A percentile compares a stretch with the other conserved stretches of the same genome.
phyloP scores from a whole-genome alignment of 1,284 basidiomycete genomes.

The Rhodotorula sp. region DNA sequence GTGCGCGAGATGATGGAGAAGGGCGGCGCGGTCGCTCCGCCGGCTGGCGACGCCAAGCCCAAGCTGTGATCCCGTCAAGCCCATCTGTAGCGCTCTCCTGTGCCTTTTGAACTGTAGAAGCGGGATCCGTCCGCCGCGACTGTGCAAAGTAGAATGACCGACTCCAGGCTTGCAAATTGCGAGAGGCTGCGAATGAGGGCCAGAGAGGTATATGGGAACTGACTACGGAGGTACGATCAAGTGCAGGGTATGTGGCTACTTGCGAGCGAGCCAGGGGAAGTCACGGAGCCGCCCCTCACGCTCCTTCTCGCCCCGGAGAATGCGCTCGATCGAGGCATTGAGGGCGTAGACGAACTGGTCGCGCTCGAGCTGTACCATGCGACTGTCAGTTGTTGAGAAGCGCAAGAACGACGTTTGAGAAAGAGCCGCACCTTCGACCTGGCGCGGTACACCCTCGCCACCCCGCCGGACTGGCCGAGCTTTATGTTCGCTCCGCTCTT shows the following conservation, averaged over 20 bases:
- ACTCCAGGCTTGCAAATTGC: neutral
- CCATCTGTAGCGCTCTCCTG: neutral
- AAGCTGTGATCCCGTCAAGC: conserved; percentile 28
- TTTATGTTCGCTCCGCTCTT: conserved; percentile 18
- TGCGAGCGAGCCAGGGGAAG: conserved; percentile 34
- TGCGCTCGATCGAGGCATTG: conserved; percentile 37
- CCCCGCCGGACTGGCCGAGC: conserved; percentile 28
- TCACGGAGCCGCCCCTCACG: conserved; percentile 38
- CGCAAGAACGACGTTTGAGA: neutral
- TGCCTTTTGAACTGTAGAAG: neutral
- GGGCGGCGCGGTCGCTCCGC: conserved; percentile 36
- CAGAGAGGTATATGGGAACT: too few species aligned
- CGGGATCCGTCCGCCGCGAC: neutral
- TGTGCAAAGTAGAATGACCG: too few species aligned
- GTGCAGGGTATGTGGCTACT: neutral
- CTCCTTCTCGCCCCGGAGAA: conserved; percentile 30
- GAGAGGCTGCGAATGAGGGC: too few species aligned
- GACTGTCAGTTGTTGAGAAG: neutral
- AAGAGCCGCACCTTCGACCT: conserved; percentile 39
- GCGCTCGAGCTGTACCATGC: conserved; percentile 28
- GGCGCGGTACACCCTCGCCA: conserved; percentile 32
- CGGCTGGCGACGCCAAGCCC: conserved; percentile 42
- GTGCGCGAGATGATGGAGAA: conserved; percentile 46
- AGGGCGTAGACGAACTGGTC: conserved; percentile 42
- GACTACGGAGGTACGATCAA: neutral